Percentiles rank a stretch among this genome's conserved stretches.
phyloP scores from a whole-genome alignment of 192 early-diverging fungal genomes.

The Gonapodya sp. region DNA sequence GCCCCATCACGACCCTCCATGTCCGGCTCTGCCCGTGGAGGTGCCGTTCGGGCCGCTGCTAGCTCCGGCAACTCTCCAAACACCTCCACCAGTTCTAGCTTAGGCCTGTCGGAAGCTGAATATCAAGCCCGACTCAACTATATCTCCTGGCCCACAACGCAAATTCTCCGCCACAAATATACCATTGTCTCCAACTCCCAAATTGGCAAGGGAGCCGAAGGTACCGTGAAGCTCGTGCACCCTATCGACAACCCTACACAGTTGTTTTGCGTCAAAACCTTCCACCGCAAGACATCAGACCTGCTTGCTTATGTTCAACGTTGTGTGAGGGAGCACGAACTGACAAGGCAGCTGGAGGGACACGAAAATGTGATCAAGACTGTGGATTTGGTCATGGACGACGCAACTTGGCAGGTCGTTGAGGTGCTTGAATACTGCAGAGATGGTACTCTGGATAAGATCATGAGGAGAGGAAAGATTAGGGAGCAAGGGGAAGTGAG shows the following conservation, averaged over 20 bases:
- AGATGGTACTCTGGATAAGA: neutral
- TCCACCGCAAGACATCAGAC: neutral
- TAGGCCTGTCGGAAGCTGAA: neutral
- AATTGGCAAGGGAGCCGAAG: neutral
- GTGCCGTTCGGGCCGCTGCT: neutral
- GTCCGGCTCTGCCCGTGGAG: neutral
- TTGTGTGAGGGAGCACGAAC: neutral
- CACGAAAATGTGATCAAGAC: neutral
- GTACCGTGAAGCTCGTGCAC: neutral
- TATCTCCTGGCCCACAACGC: neutral
- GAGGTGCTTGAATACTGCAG: neutral
- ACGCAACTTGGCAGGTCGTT: neutral
- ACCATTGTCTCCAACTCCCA: neutral
- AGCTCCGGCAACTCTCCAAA: neutral
- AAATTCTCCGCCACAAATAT: neutral
- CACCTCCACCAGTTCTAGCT: neutral
- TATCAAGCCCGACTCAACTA: neutral
- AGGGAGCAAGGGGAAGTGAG: neutral
- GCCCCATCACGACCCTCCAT: neutral
- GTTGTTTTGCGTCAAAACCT: neutral
- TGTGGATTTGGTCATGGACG: neutral
- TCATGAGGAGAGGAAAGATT: neutral
- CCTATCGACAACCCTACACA: neutral
- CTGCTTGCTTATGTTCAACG: neutral
- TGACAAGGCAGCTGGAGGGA: neutral